phyloP scores from a whole-genome alignment of 371 early-diverging fungal genomes.

The Mucor velutinosus region DNA sequence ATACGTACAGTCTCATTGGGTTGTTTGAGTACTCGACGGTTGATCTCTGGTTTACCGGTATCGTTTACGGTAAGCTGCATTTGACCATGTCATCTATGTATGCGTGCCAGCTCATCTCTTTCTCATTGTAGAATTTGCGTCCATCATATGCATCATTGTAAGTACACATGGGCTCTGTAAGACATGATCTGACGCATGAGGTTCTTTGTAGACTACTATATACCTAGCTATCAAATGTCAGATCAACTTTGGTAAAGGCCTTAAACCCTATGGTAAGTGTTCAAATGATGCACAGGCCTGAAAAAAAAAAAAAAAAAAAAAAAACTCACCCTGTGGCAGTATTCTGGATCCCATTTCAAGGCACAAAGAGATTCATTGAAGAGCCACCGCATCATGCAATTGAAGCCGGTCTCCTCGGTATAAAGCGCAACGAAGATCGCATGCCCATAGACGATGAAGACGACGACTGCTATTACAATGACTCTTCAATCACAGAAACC shows the following conservation, averaged over 20 bases:
- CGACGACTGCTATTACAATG: neutral
- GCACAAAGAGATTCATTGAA: neutral
- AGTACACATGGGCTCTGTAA: neutral
- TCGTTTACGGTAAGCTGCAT: conserved; percentile 8
- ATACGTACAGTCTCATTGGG: conserved; percentile 2
- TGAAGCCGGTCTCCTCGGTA: neutral
- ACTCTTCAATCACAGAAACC: neutral
- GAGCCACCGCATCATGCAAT: neutral
- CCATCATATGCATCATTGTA: conserved; percentile 11
- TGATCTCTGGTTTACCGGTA: conserved; percentile 7
- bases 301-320: too few relatives aligned
- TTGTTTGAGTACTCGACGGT: neutral
- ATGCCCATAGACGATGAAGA: conserved; percentile 8
- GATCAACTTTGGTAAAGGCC: conserved; percentile 9
- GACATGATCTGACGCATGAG: neutral
- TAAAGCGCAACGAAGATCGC: neutral
- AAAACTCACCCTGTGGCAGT: neutral
- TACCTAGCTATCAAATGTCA: conserved; percentile 11
- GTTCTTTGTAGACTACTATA: conserved; percentile 4
- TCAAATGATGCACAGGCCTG: neutral
- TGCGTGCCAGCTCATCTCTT: too few relatives aligned
- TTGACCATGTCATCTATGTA: neutral
- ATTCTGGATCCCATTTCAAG: conserved; percentile 1
- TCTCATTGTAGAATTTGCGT: neutral
- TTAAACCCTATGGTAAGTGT: conserved; percentile 11